Percentiles rank a stretch among this genome's conserved stretches.
Evolutionary conservation across 2,329 filamentous ascomycete species (phyloP).

Genomic region (Alternaria tenuissima): DNA sequence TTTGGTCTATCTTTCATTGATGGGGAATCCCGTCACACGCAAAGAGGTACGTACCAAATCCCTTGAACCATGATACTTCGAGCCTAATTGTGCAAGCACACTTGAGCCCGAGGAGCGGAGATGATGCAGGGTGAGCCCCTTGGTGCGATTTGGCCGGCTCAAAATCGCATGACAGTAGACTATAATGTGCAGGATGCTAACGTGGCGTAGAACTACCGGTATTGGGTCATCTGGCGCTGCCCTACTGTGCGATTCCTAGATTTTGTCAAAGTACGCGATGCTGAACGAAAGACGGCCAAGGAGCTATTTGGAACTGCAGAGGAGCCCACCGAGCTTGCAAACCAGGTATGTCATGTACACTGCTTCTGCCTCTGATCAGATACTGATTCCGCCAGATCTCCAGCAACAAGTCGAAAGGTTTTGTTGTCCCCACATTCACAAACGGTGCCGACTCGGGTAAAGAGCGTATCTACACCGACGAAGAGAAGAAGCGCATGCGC

Average conservation of each 20-base stretch:
- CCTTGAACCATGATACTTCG: slow-evolving; percentile 5
- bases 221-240: slow-evolving; percentile 88
- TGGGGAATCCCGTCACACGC: slow-evolving; percentile 88
- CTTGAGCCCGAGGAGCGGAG: slow-evolving; percentile 11
- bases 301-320: slow-evolving; percentile 84
- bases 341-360: slow-evolving; percentile 19
- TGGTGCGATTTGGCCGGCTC: background rate
- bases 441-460: slow-evolving; percentile 49
- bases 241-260: slow-evolving; percentile 89
- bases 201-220: slow-evolving; percentile 78
- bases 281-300: slow-evolving; percentile 76
- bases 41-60: slow-evolving; percentile 73
- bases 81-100: slow-evolving; percentile 31
- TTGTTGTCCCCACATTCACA: slow-evolving; percentile 64
- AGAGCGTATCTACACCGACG: slow-evolving; percentile 81
- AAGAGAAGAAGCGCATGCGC: slow-evolving; percentile 85
- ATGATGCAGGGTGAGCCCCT: background rate
- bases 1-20: slow-evolving; percentile 80
- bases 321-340: slow-evolving; percentile 80
- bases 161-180: background rate
- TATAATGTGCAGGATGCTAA: slow-evolving; percentile 15
- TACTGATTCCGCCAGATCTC: slow-evolving; percentile 68
- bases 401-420: slow-evolving; percentile 80
- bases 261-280: slow-evolving; percentile 88
- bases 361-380: background rate